phyloP scores from a whole-genome alignment of 2,329 filamentous ascomycete species.

The Periconia sp. region DNA sequence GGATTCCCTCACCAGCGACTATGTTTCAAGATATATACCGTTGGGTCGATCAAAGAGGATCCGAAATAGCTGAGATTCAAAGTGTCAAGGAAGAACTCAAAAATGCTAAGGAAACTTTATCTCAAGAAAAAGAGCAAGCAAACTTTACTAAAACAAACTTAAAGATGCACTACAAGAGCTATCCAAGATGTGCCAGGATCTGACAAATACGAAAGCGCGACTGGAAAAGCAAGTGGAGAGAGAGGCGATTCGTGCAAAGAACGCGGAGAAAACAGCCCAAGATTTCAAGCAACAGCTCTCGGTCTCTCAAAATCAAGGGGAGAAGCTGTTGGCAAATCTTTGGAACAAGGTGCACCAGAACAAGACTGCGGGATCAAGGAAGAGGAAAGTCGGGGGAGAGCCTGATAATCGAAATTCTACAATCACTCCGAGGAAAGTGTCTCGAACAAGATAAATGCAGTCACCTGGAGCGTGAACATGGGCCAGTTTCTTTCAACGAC shows the following conservation, averaged over 20 bases:
- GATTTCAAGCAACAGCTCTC: background rate
- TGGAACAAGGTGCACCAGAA: background rate
- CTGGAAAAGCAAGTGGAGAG: background rate
- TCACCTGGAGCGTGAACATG: no score
- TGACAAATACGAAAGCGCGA: background rate
- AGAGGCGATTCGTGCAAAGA: background rate
- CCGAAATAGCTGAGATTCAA: background rate
- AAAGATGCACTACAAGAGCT: background rate
- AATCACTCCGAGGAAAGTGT: no score
- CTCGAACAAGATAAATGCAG: no score
- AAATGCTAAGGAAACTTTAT: background rate
- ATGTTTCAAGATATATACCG: background rate
- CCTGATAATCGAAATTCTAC: no score
- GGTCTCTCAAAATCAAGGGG: background rate
- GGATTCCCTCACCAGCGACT: background rate
- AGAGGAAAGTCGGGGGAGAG: background rate
- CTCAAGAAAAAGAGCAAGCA: background rate
- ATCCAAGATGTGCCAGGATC: no score
- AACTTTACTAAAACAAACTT: background rate
- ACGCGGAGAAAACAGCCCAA: background rate
- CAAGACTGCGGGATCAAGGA: background rate
- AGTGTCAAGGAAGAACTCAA: background rate
- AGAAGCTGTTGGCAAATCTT: background rate
- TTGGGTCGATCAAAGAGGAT: background rate
- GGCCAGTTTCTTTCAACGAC: no score